These are phyloP conservation scores for Termitomyces sp. DNA, from an alignment of 768 basidiomycete genomes.

Conservation along the genomic window DNA sequence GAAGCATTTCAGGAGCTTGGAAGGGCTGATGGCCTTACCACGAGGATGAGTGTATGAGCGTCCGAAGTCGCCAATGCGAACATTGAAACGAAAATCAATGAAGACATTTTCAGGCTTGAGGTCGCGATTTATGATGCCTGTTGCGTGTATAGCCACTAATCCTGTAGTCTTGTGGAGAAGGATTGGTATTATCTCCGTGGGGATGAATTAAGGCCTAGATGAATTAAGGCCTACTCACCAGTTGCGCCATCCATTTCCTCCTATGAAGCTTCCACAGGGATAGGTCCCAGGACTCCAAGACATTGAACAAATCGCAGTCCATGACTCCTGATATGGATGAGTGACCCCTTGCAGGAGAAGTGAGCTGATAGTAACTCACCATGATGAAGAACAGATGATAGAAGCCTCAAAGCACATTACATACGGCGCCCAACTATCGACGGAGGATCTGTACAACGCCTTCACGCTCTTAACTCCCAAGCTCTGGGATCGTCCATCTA, in stretches of 20 bases:
- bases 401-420: slow-evolving; percentile 33
- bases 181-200: not conserved
- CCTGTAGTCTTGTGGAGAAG: slow-evolving; percentile 28
- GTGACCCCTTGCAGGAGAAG: not conserved
- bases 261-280: slow-evolving; percentile 21
- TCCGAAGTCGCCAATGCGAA: slow-evolving; percentile 38
- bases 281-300: slow-evolving; percentile 18
- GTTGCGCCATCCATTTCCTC: slow-evolving; percentile 34
- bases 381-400: slow-evolving; percentile 29
- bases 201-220: no score
- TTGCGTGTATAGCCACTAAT: slow-evolving; percentile 40
- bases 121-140: slow-evolving; percentile 64
- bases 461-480: slow-evolving; percentile 30
- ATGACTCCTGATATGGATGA: slow-evolving; percentile 29
- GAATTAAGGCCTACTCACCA: slow-evolving; percentile 19
- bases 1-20: slow-evolving; percentile 35
- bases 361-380: slow-evolving; percentile 20
- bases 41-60: slow-evolving; percentile 19
- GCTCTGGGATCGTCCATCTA: slow-evolving; percentile 14
- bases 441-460: slow-evolving; percentile 20
- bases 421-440: slow-evolving; percentile 22
- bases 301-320: slow-evolving; percentile 27
- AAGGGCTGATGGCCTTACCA: slow-evolving; percentile 19
- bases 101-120: slow-evolving; percentile 69
- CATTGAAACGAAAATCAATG: slow-evolving; percentile 35